Percentiles rank a stretch among this genome's conserved stretches.
Evolutionary conservation across 441 rosid genomes (phyloP).

Genomic region (Adansonia grandidieri): DNA sequence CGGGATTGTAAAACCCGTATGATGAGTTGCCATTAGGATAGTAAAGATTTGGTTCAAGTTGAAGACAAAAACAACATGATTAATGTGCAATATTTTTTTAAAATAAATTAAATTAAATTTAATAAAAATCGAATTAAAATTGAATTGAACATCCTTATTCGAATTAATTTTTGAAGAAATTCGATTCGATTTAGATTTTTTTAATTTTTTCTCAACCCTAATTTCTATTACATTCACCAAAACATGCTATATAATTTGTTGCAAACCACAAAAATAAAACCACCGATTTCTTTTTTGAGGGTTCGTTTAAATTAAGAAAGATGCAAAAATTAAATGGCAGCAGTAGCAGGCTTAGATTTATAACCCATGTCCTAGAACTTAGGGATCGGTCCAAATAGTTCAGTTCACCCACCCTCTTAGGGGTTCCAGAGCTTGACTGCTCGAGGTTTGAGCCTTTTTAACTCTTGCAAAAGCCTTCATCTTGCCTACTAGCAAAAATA

Average conservation of each 20-base stretch:
- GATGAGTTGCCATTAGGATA: not conserved
- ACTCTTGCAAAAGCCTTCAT: too few species aligned
- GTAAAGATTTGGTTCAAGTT: too few species aligned
- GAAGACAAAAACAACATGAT: too few species aligned
- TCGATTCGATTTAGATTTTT: too few species aligned
- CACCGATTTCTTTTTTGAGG: not conserved
- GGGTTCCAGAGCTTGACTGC: not conserved
- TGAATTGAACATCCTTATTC: too few species aligned
- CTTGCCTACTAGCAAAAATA: too few species aligned
- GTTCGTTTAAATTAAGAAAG: not conserved
- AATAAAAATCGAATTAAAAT: too few species aligned
- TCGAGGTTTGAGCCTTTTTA: not conserved
- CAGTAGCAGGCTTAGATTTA: not conserved
- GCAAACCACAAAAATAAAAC: not conserved
- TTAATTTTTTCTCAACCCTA: too few species aligned
- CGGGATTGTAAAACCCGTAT: not conserved
- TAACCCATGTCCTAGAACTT: not conserved
- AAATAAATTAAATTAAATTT: too few species aligned
- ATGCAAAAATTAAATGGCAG: conserved; percentile 3
- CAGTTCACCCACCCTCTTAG: not conserved
- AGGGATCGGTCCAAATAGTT: not conserved
- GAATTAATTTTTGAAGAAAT: too few species aligned
- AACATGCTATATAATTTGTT: not conserved
- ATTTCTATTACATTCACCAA: not conserved
- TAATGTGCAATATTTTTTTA: too few species aligned